phyloP scores from a whole-genome alignment of 495 filamentous ascomycete species.

The Oidiodendron maius region DNA sequence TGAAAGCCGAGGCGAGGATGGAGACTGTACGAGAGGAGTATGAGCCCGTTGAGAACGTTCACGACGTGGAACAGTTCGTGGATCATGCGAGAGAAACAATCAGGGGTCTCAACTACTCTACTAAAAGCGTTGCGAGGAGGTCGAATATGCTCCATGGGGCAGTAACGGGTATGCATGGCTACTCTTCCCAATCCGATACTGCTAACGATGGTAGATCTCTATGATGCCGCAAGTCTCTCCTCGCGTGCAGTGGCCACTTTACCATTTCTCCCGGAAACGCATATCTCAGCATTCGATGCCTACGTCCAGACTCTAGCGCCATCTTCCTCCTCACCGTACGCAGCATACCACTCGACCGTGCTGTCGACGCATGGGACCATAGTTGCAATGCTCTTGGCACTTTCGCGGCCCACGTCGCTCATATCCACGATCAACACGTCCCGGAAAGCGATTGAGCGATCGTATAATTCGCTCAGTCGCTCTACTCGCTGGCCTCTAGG shows the following conservation, averaged over 20 bases:
- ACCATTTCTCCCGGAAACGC: conserved; percentile 57
- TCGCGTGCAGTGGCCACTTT: conserved; percentile 52
- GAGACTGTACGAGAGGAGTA: conserved; percentile 88
- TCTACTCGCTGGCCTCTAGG: conserved; percentile 74
- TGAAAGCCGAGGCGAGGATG: conserved; percentile 74
- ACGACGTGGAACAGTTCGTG: conserved; percentile 92
- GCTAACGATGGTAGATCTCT: conserved; percentile 50
- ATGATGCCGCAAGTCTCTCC: conserved; percentile 58
- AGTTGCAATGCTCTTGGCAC: conserved; percentile 69
- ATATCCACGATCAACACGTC: conserved; percentile 62
- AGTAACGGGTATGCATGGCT: conserved; percentile 37
- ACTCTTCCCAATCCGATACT: neutral
- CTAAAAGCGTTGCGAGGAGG: conserved; percentile 69
- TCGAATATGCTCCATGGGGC: conserved; percentile 52
- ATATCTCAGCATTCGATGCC: conserved; percentile 65
- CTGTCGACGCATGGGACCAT: conserved; percentile 73
- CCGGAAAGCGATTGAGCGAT: conserved; percentile 66
- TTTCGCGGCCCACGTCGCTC: conserved; percentile 74
- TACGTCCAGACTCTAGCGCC: conserved; percentile 63
- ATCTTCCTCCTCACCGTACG: conserved; percentile 67
- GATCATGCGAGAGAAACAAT: conserved; percentile 84
- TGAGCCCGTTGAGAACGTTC: conserved; percentile 74
- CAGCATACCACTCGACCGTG: conserved; percentile 66
- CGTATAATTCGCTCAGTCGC: conserved; percentile 64
- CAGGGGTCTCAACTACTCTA: conserved; percentile 73